Base-by-base conservation (phyloP, 306 rosid genomes). In the Lotus japonicus region DNA sequence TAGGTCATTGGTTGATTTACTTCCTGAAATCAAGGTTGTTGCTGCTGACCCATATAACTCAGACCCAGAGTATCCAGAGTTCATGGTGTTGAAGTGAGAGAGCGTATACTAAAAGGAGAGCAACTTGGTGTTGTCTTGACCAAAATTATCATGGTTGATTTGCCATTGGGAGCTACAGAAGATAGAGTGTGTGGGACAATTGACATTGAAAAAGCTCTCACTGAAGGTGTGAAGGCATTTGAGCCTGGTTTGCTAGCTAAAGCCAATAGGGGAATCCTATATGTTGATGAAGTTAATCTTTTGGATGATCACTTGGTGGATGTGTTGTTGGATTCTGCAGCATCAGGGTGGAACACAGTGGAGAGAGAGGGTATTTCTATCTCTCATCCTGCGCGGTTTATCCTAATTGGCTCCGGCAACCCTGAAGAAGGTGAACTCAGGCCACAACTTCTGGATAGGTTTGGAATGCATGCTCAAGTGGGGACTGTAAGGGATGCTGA, bases 371-470 rank as follows among this genome's bases (percentile, higher is more conserved):
- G 98, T 50, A 92, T 90, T 52, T 90, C 98, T 6, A 90, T 92
- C 72, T 85, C 96, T 1, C 98, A 92, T 67, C 98, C 98, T 2
- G 98, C 98, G 21, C 85, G 96, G 55, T 92, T 92, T 71, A 92
- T 92, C 68, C 71, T 92, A 54, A 92, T 92, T 23, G 98, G 97
- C 56, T 94, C 97, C 0, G 98, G 98, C 17, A 94, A 94, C 71
- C 98, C 98, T 1, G 98, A 90, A 82, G 98, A 94, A 84, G 98
- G 98, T 14, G 98, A 94, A 75, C 98, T 94, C 39, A 84, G 98
- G 87, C 98, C 98, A 28, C 98, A 92, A 70, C 81, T 94, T 11
- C 89, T 94, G 10, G 98, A 94, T 52, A 92, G 98, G 50, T 94
- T 94, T 70, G 98, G 98, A 66, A 94, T 94, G 98, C 98, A 94